These are phyloP conservation scores for Pestalotiopsis sp. DNA, from an alignment of 2,329 filamentous ascomycete genomes.

Conservation along the genomic window DNA sequence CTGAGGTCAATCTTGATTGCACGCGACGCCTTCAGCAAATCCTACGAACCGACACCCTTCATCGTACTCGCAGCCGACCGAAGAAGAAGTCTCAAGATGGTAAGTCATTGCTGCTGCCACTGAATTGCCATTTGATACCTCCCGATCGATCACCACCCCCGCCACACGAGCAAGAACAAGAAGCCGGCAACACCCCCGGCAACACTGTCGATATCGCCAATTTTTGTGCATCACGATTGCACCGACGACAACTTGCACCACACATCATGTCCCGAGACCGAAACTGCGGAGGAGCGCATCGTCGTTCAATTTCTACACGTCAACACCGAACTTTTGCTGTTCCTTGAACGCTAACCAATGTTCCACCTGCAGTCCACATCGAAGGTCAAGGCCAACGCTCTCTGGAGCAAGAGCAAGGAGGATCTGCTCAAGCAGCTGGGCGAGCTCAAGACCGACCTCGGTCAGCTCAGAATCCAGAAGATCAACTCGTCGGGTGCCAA, in stretches of 20 bases:
- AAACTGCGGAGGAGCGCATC: neutral
- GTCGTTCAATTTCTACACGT: neutral
- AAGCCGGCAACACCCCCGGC: neutral
- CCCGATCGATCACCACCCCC: neutral
- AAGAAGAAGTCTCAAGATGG: conserved; percentile 12
- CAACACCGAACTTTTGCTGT: conserved; percentile 1
- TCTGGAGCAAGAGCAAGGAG: conserved; percentile 99
- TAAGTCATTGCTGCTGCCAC: conserved; percentile 10
- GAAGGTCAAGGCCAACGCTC: conserved; percentile 92
- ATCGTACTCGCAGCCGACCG: neutral
- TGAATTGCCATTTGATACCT: neutral
- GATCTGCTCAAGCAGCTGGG: conserved; percentile 94
- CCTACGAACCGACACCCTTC: conserved; percentile 8
- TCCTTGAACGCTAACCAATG: conserved; percentile 23
- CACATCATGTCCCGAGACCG: neutral
- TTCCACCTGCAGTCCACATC: conserved; percentile 49
- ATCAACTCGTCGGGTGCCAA: conserved; percentile 93
- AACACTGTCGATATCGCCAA: neutral
- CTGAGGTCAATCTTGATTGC: conserved; percentile 7
- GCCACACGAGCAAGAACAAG: neutral
- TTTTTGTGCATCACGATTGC: neutral
- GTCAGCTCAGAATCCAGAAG: conserved; percentile 97
- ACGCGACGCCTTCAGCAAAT: conserved; percentile 12
- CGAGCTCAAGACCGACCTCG: conserved; percentile 95
- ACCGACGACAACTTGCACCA: neutral